Evolutionary conservation across 805 yeast species (phyloP), one percentile per base, ranked within the genome.

Genomic region (Metschnikowia amazonensis): DNA sequence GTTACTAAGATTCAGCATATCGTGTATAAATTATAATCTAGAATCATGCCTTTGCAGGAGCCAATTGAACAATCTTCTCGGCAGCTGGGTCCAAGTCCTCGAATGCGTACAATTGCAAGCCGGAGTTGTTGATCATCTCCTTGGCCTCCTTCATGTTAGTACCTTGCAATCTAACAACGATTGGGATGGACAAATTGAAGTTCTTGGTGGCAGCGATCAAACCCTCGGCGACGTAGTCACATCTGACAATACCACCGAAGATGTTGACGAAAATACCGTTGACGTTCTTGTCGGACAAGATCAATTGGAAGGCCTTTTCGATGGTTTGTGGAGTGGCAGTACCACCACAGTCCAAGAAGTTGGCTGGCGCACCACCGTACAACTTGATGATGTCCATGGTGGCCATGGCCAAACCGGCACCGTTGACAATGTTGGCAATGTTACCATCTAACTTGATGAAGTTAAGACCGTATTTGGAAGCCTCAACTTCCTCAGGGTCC

Each of bases 331-430:
- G 97, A 53, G 98, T 94, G 60, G 99, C 99, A 70, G 97, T 96
- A 77, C 99, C 99, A 78, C 99, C 99, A 72, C 97, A 94, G 77
- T 94, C 99, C 68, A 94, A 81, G 81, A 94, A 94, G 80, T 94
- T 94, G 56, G 99, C 99, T 62, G 99, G 99, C 59, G 82, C 86
- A 70, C 99, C 99, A 63, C 98, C 97, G 76, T 89, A 87, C 62
- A 94, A 81, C 76, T 94, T 89, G 77, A 94, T 89, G 68, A 95
- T 95, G 73, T 94, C 99, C 97, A 94, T 90, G 56, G 99, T 94
- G 60, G 99, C 99, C 99, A 94, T 94, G 62, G 99, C 99, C 67
- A 94, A 81, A 71, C 99, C 99, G 48, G 99, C 99, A 77, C 99
- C 99, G 72, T 94, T 94, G 68, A 94, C 99, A 53, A 94, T 79